Evolutionary conservation across 108 stramenopile species (phyloP).

Genomic region (Nitzschia sp.): DNA sequence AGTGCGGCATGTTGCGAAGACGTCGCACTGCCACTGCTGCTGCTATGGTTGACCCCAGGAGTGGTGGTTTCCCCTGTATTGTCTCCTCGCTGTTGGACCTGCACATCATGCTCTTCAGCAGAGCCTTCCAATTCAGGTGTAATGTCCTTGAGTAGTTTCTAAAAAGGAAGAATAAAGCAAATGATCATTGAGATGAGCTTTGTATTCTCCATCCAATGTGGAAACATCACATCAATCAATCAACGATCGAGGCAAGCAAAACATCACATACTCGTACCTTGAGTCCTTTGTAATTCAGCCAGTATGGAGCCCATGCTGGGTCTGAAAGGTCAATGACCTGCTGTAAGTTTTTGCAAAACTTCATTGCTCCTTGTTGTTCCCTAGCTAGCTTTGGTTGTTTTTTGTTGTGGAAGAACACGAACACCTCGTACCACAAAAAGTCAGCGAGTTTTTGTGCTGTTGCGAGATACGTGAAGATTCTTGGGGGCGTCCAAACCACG

Average conservation of each 20-base stretch:
- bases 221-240: too few species aligned
- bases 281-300: slow-evolving; percentile 74
- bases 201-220: too few species aligned
- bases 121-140: slow-evolving; percentile 13
- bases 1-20: too few species aligned
- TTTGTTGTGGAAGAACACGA: too few species aligned
- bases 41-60: not conserved
- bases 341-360: slow-evolving; percentile 80
- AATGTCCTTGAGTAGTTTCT: slow-evolving; percentile 82
- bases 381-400: too few species aligned
- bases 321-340: slow-evolving; percentile 68
- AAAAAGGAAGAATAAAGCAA: not conserved
- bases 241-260: too few species aligned
- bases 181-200: not conserved
- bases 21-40: too few species aligned
- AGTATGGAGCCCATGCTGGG: slow-evolving; percentile 74
- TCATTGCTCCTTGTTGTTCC: slow-evolving; percentile 50
- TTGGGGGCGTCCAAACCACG: too few species aligned
- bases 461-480: too few species aligned
- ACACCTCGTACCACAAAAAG: too few species aligned
- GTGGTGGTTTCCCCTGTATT: not conserved
- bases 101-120: not conserved
- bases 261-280: slow-evolving; percentile 45
- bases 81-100: slow-evolving; percentile 5
- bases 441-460: too few species aligned